A percentile compares a stretch with the other conserved stretches of the same genome.
phyloP scores from a whole-genome alignment of 495 filamentous ascomycete genomes.

The Trichocladium antarcticum region DNA sequence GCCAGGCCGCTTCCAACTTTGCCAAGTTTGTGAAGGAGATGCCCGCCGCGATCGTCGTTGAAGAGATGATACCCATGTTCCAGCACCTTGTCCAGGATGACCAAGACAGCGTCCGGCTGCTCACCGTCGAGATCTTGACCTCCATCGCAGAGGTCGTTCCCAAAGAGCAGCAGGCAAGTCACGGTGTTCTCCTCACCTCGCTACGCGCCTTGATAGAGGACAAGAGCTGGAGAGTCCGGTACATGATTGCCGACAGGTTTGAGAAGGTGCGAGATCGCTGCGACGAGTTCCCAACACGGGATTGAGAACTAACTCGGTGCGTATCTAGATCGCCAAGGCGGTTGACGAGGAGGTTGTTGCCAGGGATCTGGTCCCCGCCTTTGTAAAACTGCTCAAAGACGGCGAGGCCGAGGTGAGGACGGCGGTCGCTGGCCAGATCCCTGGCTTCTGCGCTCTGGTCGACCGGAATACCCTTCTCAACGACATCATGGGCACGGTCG shows the following conservation, averaged over 20 bases:
- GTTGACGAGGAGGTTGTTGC: conserved; percentile 94
- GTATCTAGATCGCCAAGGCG: conserved; percentile 92
- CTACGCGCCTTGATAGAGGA: conserved; percentile 90
- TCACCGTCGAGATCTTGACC: conserved; percentile 94
- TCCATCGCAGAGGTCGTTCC: conserved; percentile 94
- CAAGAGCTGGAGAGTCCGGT: conserved; percentile 97
- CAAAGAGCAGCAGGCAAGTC: conserved; percentile 94
- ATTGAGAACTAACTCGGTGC: conserved; percentile 2
- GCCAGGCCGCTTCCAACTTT: conserved; percentile 90
- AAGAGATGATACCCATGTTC: conserved; percentile 98
- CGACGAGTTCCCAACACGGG: background rate
- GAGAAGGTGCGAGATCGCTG: conserved; percentile 60
- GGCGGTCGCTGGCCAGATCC: conserved; percentile 94
- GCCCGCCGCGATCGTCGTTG: conserved; percentile 78
- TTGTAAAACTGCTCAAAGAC: conserved; percentile 95
- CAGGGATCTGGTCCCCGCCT: conserved; percentile 88
- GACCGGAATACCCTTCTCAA: conserved; percentile 81
- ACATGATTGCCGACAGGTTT: conserved; percentile 98
- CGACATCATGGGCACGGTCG: conserved; percentile 93
- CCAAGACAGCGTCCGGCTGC: conserved; percentile 89
- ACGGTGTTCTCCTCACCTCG: conserved; percentile 82
- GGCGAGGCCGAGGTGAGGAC: conserved; percentile 95
- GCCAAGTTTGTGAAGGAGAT: conserved; percentile 97
- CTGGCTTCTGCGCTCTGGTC: conserved; percentile 84
- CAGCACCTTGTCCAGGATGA: conserved; percentile 92